phyloP scores from a whole-genome alignment of 495 filamentous ascomycete species.

The Daldinia vernicosa region DNA sequence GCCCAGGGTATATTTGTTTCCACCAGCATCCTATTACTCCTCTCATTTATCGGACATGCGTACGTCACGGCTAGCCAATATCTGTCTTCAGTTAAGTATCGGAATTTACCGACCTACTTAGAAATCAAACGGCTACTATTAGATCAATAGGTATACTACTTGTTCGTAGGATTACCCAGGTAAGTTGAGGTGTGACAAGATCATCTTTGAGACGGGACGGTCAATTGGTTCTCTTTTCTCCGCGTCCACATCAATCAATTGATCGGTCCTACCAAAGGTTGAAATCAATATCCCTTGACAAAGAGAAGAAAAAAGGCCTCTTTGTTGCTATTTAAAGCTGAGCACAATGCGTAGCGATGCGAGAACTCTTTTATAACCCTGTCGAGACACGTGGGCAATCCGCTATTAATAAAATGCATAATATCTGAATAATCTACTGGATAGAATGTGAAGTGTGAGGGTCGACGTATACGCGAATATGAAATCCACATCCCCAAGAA shows the following conservation, averaged over 20 bases:
- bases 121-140: neutral
- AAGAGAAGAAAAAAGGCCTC: slow-evolving; percentile 8
- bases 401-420: neutral
- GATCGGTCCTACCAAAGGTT: slow-evolving; percentile 6
- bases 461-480: neutral
- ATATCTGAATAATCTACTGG: neutral
- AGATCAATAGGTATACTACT: neutral
- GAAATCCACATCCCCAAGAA: neutral
- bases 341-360: neutral
- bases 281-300: slow-evolving; percentile 10
- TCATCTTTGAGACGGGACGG: neutral
- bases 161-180: neutral
- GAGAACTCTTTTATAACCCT: slow-evolving; percentile 12
- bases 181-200: neutral
- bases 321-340: slow-evolving; percentile 31
- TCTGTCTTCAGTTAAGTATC: neutral
- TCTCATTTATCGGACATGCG: slow-evolving; percentile 5
- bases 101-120: neutral
- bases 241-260: slow-evolving; percentile 4
- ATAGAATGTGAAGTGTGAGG: neutral
- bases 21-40: neutral
- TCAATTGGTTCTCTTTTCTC: slow-evolving; percentile 2
- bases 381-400: slow-evolving; percentile 20
- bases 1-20: neutral
- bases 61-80: neutral